phyloP scores from a whole-genome alignment of 495 filamentous ascomycete genomes.

The Chaetomium fimeti region DNA sequence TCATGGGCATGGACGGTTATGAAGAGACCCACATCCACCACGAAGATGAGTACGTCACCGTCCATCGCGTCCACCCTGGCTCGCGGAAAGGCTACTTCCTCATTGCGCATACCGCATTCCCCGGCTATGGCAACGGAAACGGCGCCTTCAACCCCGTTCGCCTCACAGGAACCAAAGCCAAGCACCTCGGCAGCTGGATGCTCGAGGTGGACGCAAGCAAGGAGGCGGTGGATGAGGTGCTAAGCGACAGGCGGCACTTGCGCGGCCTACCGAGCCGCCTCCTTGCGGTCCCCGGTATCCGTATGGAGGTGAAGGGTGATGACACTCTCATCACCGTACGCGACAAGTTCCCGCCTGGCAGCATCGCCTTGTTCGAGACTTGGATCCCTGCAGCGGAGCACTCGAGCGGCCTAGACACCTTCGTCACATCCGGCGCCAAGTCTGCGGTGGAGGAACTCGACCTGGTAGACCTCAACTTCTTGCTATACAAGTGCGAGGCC shows the following conservation, averaged over 20 bases:
- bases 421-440: slow-evolving; percentile 76
- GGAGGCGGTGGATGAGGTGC: slow-evolving; percentile 59
- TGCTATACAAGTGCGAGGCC: slow-evolving; percentile 86
- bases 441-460: slow-evolving; percentile 71
- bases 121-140: slow-evolving; percentile 77
- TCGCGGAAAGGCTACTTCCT: slow-evolving; percentile 90
- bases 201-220: slow-evolving; percentile 75
- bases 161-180: slow-evolving; percentile 71
- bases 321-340: slow-evolving; percentile 80
- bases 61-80: slow-evolving; percentile 89
- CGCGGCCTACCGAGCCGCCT: slow-evolving; percentile 80
- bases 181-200: slow-evolving; percentile 82
- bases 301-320: slow-evolving; percentile 62
- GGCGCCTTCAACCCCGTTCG: slow-evolving; percentile 72
- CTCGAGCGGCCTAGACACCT: slow-evolving; percentile 73
- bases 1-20: slow-evolving; percentile 92
- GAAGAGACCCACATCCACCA: slow-evolving; percentile 96
- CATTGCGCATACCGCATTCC: slow-evolving; percentile 92
- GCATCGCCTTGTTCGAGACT: slow-evolving; percentile 92
- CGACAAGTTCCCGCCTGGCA: slow-evolving; percentile 81
- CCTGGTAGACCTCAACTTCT: slow-evolving; percentile 84
- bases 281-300: slow-evolving; percentile 65
- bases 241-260: slow-evolving; percentile 67
- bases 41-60: slow-evolving; percentile 91
- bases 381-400: slow-evolving; percentile 86